phyloP scores from a whole-genome alignment of 768 basidiomycete genomes.

The Gyrodon lividus region DNA sequence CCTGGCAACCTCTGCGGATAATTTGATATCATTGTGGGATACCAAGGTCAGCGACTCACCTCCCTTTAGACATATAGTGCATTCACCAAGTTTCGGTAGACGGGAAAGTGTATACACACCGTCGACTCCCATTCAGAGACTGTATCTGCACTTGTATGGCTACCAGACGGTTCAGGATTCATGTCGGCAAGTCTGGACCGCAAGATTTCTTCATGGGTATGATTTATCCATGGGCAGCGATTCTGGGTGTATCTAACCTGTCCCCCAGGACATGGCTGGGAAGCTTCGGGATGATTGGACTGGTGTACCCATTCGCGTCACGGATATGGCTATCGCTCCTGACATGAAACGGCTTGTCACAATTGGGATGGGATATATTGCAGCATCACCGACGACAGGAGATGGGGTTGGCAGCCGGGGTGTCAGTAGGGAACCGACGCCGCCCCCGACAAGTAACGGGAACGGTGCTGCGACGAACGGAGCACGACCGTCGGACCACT shows the following conservation, averaged over 20 bases:
- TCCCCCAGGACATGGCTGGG: constrained; percentile 68
- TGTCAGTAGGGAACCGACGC: constrained; percentile 36
- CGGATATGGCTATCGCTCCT: constrained; percentile 84
- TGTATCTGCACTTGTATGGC: constrained; percentile 84
- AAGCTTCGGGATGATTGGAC: constrained; percentile 70
- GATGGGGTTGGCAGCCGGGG: constrained; percentile 21
- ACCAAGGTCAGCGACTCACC: constrained; percentile 58
- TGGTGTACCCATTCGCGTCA: constrained; percentile 72
- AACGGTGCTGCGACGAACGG: constrained; percentile 35
- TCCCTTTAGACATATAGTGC: constrained; percentile 3
- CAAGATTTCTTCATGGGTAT: constrained; percentile 81
- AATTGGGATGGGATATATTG: constrained; percentile 63
- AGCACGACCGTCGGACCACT: constrained; percentile 45
- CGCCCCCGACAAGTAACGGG: constrained; percentile 32
- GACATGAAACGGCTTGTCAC: constrained; percentile 82
- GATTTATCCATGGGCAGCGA: constrained; percentile 20
- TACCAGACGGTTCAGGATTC: constrained; percentile 87
- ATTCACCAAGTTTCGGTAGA: constrained; percentile 43
- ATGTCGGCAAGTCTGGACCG: constrained; percentile 87
- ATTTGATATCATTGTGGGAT: constrained; percentile 87
- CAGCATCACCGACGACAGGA: constrained; percentile 20
- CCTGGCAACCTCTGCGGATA: constrained; percentile 81
- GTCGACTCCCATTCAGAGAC: constrained; percentile 76
- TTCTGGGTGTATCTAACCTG: constrained; percentile 9
- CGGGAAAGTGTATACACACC: constrained; percentile 65